Evolutionary conservation across 2,329 filamentous ascomycete genomes (phyloP), one percentile per base, ranked within the genome.

Genomic region (Apiospora koreana): DNA sequence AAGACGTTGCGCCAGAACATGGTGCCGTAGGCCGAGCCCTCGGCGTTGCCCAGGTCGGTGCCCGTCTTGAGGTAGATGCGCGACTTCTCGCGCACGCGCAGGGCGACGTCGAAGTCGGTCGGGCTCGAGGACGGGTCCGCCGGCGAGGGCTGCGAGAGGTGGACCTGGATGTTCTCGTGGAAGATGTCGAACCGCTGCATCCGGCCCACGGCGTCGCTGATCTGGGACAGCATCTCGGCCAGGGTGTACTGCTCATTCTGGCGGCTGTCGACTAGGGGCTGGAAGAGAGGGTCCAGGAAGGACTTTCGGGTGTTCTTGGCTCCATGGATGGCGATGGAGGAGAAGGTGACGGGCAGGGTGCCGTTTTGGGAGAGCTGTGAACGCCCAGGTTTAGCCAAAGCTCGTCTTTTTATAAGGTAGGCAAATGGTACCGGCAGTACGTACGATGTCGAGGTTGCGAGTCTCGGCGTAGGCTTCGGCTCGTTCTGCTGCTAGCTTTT

Each of bases 11-110:
- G 91, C 85, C 94, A 91, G 68, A 95, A 87, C 62, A 94, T 87
- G 75, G 96, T 95, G 74, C 93, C 92, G 79, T 97, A 98, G 4
- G 95, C 95, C 9, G 95, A 97, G 45, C 95, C 96, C 81, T 99
- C 96, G 28, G 94, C 91, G 78, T 97, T 97, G 73, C 96, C 96
- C 64, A 97, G 87, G 79, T 98, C 95, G 10, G 96, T 98, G 71
- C 96, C 96, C 0, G 95, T 97, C 84, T 97, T 97, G 77, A 98
- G 88, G 71, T 94, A 90, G 77, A 98, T 89, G 48, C 93, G 91
- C 42, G 93, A 92, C 74, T 93, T 91, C 82, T 99, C 95, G 72
- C 88, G 87, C 28, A 93, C 92, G 68, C 89, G 90, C 70, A 98
- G 87, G 76, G 92, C 93, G 68, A 98, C 88, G 74, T 95, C 92